Evolutionary conservation across 352 stramenopile species (phyloP).

Genomic region (Globisporangium polare): DNA sequence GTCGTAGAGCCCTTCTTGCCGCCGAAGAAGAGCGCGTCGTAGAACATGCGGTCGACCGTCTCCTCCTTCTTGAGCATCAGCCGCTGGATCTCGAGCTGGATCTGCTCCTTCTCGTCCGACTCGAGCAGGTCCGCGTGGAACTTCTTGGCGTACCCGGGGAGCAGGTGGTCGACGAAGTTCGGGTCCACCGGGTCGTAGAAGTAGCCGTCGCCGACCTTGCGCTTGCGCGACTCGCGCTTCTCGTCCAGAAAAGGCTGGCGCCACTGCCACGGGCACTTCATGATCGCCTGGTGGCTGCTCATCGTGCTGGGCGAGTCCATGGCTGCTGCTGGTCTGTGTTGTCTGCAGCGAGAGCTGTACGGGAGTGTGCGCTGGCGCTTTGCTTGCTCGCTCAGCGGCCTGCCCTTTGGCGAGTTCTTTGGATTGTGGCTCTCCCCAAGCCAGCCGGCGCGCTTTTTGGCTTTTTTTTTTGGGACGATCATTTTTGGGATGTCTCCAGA

Average conservation of each 20-base stretch:
- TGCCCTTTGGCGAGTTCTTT: slow-evolving; percentile 18
- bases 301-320: slow-evolving; percentile 56
- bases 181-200: slow-evolving; percentile 86
- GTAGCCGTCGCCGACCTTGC: slow-evolving; percentile 76
- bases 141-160: slow-evolving; percentile 76
- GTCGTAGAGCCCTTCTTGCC: slow-evolving; percentile 3
- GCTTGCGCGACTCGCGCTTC: slow-evolving; percentile 78
- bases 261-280: slow-evolving; percentile 89
- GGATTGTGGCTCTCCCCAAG: slow-evolving; percentile 14
- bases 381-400: neutral
- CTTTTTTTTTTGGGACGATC: too few species aligned
- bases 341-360: too few species aligned
- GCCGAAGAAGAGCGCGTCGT: slow-evolving; percentile 29
- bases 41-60: slow-evolving; percentile 24
- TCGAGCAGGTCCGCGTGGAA: slow-evolving; percentile 68
- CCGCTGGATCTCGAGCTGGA: slow-evolving; percentile 79
- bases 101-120: slow-evolving; percentile 78
- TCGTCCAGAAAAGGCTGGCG: slow-evolving; percentile 82
- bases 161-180: slow-evolving; percentile 79
- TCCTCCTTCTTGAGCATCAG: slow-evolving; percentile 72
- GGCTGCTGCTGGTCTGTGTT: neutral
- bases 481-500: slow-evolving; percentile 14
- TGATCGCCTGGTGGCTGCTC: slow-evolving; percentile 75
- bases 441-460: neutral
- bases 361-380: too few species aligned